phyloP scores from a whole-genome alignment of 1,284 basidiomycete genomes.

The Mycosarcoma mackinlayi region DNA sequence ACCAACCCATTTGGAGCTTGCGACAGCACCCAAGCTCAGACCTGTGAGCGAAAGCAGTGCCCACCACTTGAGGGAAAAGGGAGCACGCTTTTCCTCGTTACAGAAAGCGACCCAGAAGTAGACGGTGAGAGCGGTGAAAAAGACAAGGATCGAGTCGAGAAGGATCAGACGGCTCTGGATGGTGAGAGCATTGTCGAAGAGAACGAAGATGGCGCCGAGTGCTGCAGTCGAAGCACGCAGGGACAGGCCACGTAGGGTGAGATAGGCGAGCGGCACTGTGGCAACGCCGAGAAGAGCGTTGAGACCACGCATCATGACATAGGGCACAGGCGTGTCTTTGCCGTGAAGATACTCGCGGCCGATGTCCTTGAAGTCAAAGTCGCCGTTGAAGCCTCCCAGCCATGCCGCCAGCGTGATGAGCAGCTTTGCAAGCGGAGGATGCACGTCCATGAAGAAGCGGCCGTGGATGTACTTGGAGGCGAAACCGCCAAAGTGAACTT shows the following conservation, averaged over 20 bases:
- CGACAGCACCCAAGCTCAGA: conserved; percentile 87
- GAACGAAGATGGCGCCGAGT: conserved; percentile 88
- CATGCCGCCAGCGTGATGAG: conserved; percentile 91
- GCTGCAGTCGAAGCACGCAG: conserved; percentile 85
- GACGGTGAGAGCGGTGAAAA: conserved; percentile 91
- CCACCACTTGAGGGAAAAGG: conserved; percentile 93
- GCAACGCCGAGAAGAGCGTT: conserved; percentile 89
- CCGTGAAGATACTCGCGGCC: conserved; percentile 71
- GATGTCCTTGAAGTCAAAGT: conserved; percentile 97
- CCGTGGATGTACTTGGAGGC: conserved; percentile 88
- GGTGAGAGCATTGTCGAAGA: conserved; percentile 94
- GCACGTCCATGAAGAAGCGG: conserved; percentile 92
- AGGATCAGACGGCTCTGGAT: conserved; percentile 97
- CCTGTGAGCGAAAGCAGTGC: conserved; percentile 88
- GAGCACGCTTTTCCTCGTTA: conserved; percentile 80
- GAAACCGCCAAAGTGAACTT: conserved; percentile 70
- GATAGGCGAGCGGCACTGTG: conserved; percentile 88
- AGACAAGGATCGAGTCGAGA: conserved; percentile 94
- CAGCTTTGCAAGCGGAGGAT: conserved; percentile 95
- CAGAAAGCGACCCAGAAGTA: conserved; percentile 91
- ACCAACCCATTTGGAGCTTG: conserved; percentile 97
- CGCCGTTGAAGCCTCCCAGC: conserved; percentile 88
- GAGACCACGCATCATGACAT: conserved; percentile 93
- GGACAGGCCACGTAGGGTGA: conserved; percentile 90
- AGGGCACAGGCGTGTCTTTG: conserved; percentile 77